Evolutionary conservation across 176 grass and related monocot species (phyloP).

Genomic region (Juncus effusus): DNA sequence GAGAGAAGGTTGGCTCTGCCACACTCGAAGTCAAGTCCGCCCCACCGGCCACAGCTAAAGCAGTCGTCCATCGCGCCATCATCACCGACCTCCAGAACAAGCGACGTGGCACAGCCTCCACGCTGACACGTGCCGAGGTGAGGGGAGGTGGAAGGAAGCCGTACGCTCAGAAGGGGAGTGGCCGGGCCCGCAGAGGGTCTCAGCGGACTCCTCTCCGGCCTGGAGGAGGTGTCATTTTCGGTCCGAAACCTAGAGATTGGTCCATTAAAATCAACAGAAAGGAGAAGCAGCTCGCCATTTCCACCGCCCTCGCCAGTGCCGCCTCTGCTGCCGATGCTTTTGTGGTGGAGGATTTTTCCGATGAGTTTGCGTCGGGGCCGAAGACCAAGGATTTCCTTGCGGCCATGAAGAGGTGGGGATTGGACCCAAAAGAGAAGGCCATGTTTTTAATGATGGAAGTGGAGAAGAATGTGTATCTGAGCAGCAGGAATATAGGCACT

Average conservation of each 20-base stretch:
- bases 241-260: conserved; percentile 96
- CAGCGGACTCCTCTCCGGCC: conserved; percentile 87
- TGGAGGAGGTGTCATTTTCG: conserved; percentile 84
- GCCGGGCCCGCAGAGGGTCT: conserved; percentile 69
- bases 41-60: conserved; percentile 60
- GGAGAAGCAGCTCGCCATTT: conserved; percentile 95
- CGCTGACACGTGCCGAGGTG: conserved; percentile 90
- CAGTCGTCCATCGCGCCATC: conserved; percentile 83
- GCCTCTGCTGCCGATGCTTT: conserved; percentile 62
- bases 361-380: conserved; percentile 51
- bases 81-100: conserved; percentile 91
- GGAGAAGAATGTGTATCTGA: conserved; percentile 58
- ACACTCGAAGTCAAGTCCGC: conserved; percentile 64
- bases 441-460: conserved; percentile 71
- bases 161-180: conserved; percentile 88
- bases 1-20: conserved; percentile 65
- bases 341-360: conserved; percentile 76
- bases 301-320: conserved; percentile 78
- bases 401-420: conserved; percentile 76
- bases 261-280: conserved; percentile 99
- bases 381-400: conserved; percentile 75
- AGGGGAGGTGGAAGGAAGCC: conserved; percentile 74
- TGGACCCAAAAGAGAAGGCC: conserved; percentile 82
- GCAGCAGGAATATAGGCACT: conserved; percentile 89
- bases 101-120: conserved; percentile 88